Evolutionary conservation across 2,329 filamentous ascomycete species (phyloP), one percentile per base, ranked within the genome.

Genomic region (Arthrobotrys iridis): DNA sequence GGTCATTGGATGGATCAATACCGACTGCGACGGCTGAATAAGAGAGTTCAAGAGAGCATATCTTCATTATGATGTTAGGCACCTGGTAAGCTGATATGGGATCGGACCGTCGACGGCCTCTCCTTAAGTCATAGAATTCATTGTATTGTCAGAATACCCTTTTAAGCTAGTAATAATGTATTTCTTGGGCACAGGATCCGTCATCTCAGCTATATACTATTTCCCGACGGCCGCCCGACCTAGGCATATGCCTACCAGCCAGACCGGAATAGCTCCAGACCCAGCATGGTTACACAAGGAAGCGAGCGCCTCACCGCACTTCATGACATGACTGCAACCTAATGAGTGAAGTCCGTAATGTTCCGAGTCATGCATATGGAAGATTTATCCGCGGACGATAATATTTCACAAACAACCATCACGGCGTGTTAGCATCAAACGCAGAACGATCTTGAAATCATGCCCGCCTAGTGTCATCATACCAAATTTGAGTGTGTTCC

Each of bases 281-380:
- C 62, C 15, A 18, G 22, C 24, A 55, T 50, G 24, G 62, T 65
- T 65, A 65, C 62, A 65, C 62, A 65, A 57, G 26, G 46, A 65
- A 65, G 62, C 62, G 62, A 65, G 57, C 46, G 46, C 43, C 43
- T 52, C 43, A 28, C 30, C 20, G 15, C 41, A n/a, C 26, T 40
- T 30, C 11, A 24, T 55, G 8, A 5, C n/a, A n/a, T n/a, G 4
- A 18, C 0, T 33, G n/a, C 48, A 15, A 24, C n/a, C 26, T 10
- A 37, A 37, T 24, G 3, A n/a, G n/a, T n/a, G 30, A 55, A 13
- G 30, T 15, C 18, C 26, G 28, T n/a, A 55, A 24, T 37, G 50
- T 8, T 30, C 50, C 30, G 30, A 37, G 50, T 55, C 50, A 37
- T 37, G 18, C 30, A 30, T 7, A 3, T 13, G 28, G 28, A 22